These are phyloP conservation scores for Cyathus striatus DNA, from an alignment of 768 basidiomycete species.

Conservation along the genomic window DNA sequence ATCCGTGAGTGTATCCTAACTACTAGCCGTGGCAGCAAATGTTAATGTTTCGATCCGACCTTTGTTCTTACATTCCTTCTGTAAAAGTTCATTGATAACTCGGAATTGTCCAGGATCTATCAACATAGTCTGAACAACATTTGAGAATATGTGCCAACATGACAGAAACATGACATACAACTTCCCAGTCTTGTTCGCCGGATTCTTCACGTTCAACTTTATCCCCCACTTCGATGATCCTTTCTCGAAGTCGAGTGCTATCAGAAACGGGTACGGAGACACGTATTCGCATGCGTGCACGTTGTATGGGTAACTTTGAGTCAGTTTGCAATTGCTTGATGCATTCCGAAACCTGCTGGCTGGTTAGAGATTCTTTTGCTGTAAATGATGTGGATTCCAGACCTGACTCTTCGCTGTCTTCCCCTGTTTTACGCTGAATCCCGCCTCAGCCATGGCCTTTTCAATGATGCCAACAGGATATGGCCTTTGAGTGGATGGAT, in stretches of 20 bases:
- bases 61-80: conserved; percentile 86
- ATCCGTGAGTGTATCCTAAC: conserved; percentile 7
- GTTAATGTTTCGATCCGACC: conserved; percentile 82
- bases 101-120: conserved; percentile 94
- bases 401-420: conserved; percentile 96
- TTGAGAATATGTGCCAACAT: background rate
- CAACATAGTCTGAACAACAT: conserved; percentile 62
- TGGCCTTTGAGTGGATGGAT: conserved; percentile 83
- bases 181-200: conserved; percentile 75
- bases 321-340: conserved; percentile 78
- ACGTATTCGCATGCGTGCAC: conserved; percentile 89
- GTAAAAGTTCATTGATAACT: conserved; percentile 81
- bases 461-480: conserved; percentile 96
- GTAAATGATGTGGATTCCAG: conserved; percentile 9
- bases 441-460: conserved; percentile 94
- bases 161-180: conserved; percentile 45
- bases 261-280: conserved; percentile 69
- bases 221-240: conserved; percentile 69
- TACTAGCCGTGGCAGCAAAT: conserved; percentile 55
- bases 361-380: background rate
- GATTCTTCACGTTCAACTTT: conserved; percentile 82
- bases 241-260: conserved; percentile 62
- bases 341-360: conserved; percentile 68
- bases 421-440: conserved; percentile 82
- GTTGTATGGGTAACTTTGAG: conserved; percentile 86